Evolutionary conservation across 2,329 filamentous ascomycete species (phyloP).

Genomic region (Fusarium torreyae): DNA sequence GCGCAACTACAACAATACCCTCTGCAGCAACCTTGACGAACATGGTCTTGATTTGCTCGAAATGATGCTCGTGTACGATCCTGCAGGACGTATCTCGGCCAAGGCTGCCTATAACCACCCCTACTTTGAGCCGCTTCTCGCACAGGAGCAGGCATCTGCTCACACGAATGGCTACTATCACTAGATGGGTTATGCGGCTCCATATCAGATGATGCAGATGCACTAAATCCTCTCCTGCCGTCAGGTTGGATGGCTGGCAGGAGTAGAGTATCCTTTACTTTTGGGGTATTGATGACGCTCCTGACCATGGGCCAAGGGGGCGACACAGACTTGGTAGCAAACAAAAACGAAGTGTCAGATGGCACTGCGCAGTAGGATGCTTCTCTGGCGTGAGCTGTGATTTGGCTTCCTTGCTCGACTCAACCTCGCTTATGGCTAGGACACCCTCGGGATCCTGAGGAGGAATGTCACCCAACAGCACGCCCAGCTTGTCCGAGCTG

Average conservation of each 20-base stretch:
- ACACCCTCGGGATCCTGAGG: background rate
- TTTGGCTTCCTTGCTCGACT: slow-evolving; percentile 19
- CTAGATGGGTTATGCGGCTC: slow-evolving; percentile 50
- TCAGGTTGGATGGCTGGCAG: slow-evolving; percentile 6
- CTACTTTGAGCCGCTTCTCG: slow-evolving; percentile 74
- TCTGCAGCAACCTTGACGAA: slow-evolving; percentile 82
- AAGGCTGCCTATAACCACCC: slow-evolving; percentile 89
- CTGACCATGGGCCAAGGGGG: slow-evolving; percentile 10
- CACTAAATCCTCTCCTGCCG: slow-evolving; percentile 28
- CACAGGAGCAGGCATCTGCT: slow-evolving; percentile 50
- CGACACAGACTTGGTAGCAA: slow-evolving; percentile 15
- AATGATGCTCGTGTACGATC: slow-evolving; percentile 87
- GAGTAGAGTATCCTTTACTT: slow-evolving; percentile 29
- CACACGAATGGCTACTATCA: slow-evolving; percentile 57
- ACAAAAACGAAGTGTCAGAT: slow-evolving; percentile 7
- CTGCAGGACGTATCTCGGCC: slow-evolving; percentile 87
- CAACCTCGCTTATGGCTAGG: slow-evolving; percentile 6
- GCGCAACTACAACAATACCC: slow-evolving; percentile 74
- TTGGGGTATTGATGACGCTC: slow-evolving; percentile 27
- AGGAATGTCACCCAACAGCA: background rate
- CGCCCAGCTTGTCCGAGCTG: background rate
- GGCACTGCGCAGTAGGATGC: slow-evolving; percentile 8
- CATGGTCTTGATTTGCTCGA: slow-evolving; percentile 77
- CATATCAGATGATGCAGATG: slow-evolving; percentile 44
- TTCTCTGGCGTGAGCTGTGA: slow-evolving; percentile 12